phyloP scores from a whole-genome alignment of 345 rosid species.

The Psidium guajava region DNA sequence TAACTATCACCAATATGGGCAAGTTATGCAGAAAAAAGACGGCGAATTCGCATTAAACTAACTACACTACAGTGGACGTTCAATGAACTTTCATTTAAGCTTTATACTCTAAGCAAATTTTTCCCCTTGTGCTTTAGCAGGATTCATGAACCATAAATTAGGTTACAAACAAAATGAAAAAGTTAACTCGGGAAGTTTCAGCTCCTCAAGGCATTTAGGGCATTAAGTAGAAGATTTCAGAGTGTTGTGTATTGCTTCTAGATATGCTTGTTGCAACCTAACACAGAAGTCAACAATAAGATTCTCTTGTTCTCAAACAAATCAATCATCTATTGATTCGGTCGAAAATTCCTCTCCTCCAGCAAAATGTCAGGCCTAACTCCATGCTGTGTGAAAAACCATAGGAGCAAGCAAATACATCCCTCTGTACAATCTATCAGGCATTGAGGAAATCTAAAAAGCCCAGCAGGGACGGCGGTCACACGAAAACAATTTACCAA shows the following conservation, averaged over 20 bases:
- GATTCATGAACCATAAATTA: background rate
- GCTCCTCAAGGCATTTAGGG: background rate
- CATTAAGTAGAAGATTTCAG: background rate
- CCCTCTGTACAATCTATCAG: background rate
- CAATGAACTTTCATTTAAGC: background rate
- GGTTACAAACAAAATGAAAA: background rate
- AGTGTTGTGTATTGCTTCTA: background rate
- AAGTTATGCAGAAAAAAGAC: background rate
- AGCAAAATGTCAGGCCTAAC: background rate
- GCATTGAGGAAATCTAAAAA: background rate
- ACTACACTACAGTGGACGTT: background rate
- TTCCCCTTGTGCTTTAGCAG: background rate
- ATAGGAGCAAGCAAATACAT: background rate
- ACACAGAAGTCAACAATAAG: background rate
- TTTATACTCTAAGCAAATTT: background rate
- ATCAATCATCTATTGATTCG: background rate
- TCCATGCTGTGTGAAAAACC: background rate
- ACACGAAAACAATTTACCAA: background rate
- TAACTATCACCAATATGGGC: background rate
- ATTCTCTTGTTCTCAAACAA: background rate
- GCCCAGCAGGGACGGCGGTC: background rate
- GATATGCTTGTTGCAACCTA: background rate
- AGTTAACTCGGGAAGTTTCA: background rate
- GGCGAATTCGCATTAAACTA: background rate
- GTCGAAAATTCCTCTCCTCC: background rate